Conservation (phyloP, 352 stramenopile genomes). For the Nothophytophthora sp. region DNA sequence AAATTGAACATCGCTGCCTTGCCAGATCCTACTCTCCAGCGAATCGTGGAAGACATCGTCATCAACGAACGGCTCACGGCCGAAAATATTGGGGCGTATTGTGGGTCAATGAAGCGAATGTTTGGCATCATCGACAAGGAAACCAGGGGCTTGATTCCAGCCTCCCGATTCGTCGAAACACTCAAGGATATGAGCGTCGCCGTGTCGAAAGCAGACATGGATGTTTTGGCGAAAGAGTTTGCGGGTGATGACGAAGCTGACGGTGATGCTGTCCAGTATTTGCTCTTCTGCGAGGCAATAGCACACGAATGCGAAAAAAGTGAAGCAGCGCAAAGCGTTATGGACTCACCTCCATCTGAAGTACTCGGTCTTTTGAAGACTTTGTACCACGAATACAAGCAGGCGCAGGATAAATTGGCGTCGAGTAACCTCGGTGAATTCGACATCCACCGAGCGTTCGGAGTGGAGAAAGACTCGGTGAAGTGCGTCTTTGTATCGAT, state of each 20-base stretch:
- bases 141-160: constrained; percentile 46
- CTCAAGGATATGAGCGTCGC: constrained; percentile 65
- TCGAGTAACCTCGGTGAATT: constrained; percentile 34
- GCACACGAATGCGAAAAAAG: constrained; percentile 43
- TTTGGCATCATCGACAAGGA: constrained; percentile 84
- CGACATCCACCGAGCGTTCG: constrained; percentile 50
- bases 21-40: constrained; percentile 32
- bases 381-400: constrained; percentile 43
- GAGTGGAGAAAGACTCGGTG: constrained; percentile 35
- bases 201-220: constrained; percentile 38
- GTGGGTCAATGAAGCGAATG: constrained; percentile 74
- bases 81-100: constrained; percentile 48
- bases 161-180: constrained; percentile 51
- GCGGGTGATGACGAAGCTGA: constrained; percentile 18
- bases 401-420: constrained; percentile 21
- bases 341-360: constrained; percentile 38
- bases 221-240: constrained; percentile 49
- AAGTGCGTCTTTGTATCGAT: constrained; percentile 42
- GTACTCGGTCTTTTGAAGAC: constrained; percentile 51
- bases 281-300: constrained; percentile 61
- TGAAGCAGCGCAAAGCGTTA: constrained; percentile 16
- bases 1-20: constrained; percentile 24
- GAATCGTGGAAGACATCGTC: constrained; percentile 52
- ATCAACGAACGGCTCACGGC: constrained; percentile 47
- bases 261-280: constrained; percentile 48